These are phyloP conservation scores for Penicillium sp. DNA, from an alignment of 2,329 filamentous ascomycete genomes.

Conservation along the genomic window DNA sequence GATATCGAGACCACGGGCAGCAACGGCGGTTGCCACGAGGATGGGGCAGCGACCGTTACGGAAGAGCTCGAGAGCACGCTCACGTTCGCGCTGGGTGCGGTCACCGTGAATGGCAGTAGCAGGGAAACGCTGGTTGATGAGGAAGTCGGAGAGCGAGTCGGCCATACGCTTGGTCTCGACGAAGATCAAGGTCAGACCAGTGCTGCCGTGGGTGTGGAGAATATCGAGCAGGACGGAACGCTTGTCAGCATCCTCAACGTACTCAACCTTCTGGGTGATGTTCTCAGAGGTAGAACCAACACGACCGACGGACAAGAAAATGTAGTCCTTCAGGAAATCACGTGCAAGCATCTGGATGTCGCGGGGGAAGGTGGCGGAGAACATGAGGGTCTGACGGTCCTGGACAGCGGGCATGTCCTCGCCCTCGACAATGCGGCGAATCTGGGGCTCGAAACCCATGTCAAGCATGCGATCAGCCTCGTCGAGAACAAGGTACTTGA, in stretches of 20 bases:
- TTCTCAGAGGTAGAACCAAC: slow-evolving; percentile 99
- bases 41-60: slow-evolving; percentile 93
- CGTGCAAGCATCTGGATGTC: slow-evolving; percentile 99
- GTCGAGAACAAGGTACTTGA: slow-evolving; percentile 98
- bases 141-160: slow-evolving; percentile 93
- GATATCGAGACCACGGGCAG: slow-evolving; percentile 88
- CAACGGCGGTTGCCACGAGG: slow-evolving; percentile 93
- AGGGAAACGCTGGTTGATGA: slow-evolving; percentile 98
- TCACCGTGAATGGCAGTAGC: slow-evolving; percentile 98
- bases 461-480: slow-evolving; percentile 99
- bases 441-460: slow-evolving; percentile 99
- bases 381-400: slow-evolving; percentile 97
- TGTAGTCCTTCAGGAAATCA: slow-evolving; percentile 98
- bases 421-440: slow-evolving; percentile 95
- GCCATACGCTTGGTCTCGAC: slow-evolving; percentile 99
- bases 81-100: slow-evolving; percentile 97
- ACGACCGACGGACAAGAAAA: slow-evolving; percentile 97
- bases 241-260: slow-evolving; percentile 96
- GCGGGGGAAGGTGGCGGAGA: slow-evolving; percentile 97
- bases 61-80: slow-evolving; percentile 97
- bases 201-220: slow-evolving; percentile 82
- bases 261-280: slow-evolving; percentile 98
- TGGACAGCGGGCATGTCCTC: slow-evolving; percentile 92
- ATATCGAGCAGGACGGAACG: slow-evolving; percentile 96
- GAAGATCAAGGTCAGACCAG: slow-evolving; percentile 91